These are phyloP conservation scores for Chloris gayana DNA, from an alignment of 176 grass and related monocot genomes.

Conservation along the genomic window DNA sequence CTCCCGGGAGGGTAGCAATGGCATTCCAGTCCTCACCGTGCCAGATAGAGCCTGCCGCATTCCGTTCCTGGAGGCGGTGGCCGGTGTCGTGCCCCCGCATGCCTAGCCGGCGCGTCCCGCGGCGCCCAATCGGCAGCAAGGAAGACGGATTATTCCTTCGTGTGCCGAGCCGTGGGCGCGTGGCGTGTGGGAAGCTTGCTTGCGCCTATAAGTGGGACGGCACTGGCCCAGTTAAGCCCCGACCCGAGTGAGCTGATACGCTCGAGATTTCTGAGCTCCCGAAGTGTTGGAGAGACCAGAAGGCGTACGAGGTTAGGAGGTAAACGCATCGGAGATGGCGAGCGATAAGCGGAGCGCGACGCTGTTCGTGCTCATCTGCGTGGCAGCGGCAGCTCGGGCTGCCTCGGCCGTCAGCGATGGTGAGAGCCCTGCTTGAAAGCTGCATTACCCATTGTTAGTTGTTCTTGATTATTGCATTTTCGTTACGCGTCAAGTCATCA, in stretches of 20 bases:
- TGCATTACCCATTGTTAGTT: not conserved
- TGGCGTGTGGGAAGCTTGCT: not conserved
- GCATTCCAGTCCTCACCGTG: not conserved
- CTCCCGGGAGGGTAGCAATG: not conserved
- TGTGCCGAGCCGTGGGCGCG: not conserved
- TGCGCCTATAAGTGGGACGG: not conserved
- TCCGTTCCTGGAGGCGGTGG: not conserved
- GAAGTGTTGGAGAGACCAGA: not conserved
- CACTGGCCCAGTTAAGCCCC: not conserved
- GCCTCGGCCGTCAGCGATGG: not conserved
- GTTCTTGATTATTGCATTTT: not conserved
- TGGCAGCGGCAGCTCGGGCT: not conserved
- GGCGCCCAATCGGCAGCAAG: slow-evolving; percentile 19
- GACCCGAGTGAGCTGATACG: not conserved
- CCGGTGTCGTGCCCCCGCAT: not conserved
- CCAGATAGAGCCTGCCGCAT: not conserved
- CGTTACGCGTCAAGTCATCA: not conserved
- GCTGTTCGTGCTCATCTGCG: not conserved
- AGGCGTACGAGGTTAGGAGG: not conserved
- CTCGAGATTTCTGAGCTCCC: not conserved
- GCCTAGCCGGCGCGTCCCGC: slow-evolving; percentile 19
- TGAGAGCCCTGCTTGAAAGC: not conserved
- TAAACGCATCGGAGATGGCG: not conserved
- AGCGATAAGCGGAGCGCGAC: not conserved
- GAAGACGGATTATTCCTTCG: not conserved